Base-by-base conservation (phyloP, 2,329 filamentous ascomycete genomes). In the Apiospora sp. region DNA sequence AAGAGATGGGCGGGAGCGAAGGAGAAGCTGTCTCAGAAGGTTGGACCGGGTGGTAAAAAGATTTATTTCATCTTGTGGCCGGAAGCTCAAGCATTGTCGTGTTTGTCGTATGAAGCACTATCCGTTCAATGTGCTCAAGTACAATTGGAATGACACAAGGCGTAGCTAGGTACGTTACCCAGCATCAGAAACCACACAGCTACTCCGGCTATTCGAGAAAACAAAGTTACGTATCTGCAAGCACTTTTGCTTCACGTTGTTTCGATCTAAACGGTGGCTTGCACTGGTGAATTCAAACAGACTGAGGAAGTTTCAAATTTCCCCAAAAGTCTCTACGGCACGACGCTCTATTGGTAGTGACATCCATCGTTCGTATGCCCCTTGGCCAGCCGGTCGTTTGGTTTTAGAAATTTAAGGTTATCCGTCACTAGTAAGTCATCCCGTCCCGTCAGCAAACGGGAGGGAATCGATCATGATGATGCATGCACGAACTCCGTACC, bases 221-320 rank as follows among this genome's bases (percentile, higher is more conserved):
- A 61, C 27, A 61, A 22, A 13, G 54, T 61, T 37, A 19, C 54
- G 16, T 61, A n/a, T 61, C 27, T 61, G 54, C 54, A 61, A 61
- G 54, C 54, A 61, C 54, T 61, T 61, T 37, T 61, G 30, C 30
- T 61, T 61, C 54, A 61, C 30, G 4, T 58, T 37, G 54, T 19
- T 10, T 16, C 16, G 1, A 30, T 37, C 30, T 22, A 61, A 30
- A 19, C 54, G 54, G 54, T 61, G 54, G 54, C 54, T 61, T 61
- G 54, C 54, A 61, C 37, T 22, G 30, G 54, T 16, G 30, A 30
- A 61, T 19, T 34, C 27, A 22, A 61, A 19, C 30, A 61, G 10
- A 30, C 27, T 30, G 27, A 30, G 27, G 27, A 61, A 7, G 54
- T 61, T 22, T 61, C 54, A 37, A 37, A 16, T 13, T 37, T 37